Evolutionary conservation across 2,329 filamentous ascomycete species (phyloP).

Genomic region (Apiospora marii): DNA sequence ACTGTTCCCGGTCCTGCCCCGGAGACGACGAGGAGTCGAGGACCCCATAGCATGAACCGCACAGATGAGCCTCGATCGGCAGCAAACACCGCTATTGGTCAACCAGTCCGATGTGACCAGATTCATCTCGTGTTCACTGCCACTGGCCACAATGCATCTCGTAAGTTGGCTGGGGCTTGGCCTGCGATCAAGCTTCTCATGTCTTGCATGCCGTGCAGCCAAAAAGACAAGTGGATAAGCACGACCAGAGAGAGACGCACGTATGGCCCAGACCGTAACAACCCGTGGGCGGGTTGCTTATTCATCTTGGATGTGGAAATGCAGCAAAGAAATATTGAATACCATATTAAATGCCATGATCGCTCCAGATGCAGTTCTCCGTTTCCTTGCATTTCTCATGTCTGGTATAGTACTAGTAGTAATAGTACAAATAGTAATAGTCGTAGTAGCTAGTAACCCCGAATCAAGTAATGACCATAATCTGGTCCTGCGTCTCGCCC

Average conservation of each 20-base stretch:
- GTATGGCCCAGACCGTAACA: not conserved
- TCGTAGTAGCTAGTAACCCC: not conserved
- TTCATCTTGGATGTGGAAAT: not conserved
- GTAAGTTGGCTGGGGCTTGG: not conserved
- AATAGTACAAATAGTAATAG: not conserved
- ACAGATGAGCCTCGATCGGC: not conserved
- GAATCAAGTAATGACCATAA: conserved; percentile 16
- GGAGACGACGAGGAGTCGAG: not conserved
- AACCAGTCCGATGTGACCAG: not conserved
- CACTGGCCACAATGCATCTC: not conserved
- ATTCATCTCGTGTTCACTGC: conserved; percentile 1
- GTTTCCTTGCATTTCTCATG: not conserved
- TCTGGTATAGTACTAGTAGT: not conserved
- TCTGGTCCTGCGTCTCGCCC: conserved; percentile 20
- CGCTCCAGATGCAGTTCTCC: not conserved
- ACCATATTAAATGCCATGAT: not conserved
- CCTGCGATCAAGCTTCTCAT: conserved; percentile 9
- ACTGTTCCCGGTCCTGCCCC: not conserved
- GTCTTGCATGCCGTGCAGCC: not conserved
- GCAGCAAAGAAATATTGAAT: not conserved
- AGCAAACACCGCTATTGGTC: not conserved
- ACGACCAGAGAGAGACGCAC: not conserved
- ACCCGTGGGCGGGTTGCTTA: not conserved
- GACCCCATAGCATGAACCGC: conserved; percentile 11
- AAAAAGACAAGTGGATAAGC: not conserved